A percentile compares a stretch with the other conserved stretches of the same genome.
Conservation (phyloP, 257 asterid genomes). For the Nicotiana attenuata region DNA sequence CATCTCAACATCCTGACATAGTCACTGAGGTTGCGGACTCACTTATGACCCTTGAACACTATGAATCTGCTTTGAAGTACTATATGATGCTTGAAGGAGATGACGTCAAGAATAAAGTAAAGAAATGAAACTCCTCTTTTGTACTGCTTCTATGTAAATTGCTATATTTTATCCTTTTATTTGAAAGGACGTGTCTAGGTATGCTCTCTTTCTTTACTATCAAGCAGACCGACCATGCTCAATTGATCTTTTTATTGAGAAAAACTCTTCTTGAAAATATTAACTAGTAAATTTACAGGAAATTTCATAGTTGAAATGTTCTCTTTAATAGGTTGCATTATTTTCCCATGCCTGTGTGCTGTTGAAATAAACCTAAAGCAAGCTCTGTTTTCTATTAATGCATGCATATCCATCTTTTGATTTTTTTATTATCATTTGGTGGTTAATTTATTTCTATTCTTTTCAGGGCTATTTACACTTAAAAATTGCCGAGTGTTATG, state of each 20-base stretch:
- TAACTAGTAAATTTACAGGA: neutral
- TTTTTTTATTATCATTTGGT: neutral
- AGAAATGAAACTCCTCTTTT: slow-evolving; percentile 4
- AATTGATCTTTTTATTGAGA: slow-evolving; percentile 6
- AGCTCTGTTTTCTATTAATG: no score
- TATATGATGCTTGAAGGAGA: slow-evolving; percentile 54
- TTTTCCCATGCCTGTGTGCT: no score
- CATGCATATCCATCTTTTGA: neutral
- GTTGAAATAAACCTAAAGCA: no score
- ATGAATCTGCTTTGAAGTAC: slow-evolving; percentile 57
- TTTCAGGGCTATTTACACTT: slow-evolving; percentile 58
- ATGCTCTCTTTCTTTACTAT: neutral
- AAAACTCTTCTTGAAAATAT: neutral
- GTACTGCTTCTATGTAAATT: neutral
- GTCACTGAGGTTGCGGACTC: slow-evolving; percentile 61
- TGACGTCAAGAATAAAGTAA: slow-evolving; percentile 38
- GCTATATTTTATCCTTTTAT: neutral
- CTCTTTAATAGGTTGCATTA: no score
- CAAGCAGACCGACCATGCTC: neutral
- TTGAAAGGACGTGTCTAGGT: neutral
- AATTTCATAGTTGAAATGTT: no score
- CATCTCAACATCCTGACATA: slow-evolving; percentile 37
- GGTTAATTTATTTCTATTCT: slow-evolving; percentile 15
- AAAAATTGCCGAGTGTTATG: slow-evolving; percentile 61
- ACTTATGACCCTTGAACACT: slow-evolving; percentile 43